These are phyloP conservation scores for Colletotrichum gigasporum DNA, from an alignment of 2,329 filamentous ascomycete genomes.

Conservation along the genomic window DNA sequence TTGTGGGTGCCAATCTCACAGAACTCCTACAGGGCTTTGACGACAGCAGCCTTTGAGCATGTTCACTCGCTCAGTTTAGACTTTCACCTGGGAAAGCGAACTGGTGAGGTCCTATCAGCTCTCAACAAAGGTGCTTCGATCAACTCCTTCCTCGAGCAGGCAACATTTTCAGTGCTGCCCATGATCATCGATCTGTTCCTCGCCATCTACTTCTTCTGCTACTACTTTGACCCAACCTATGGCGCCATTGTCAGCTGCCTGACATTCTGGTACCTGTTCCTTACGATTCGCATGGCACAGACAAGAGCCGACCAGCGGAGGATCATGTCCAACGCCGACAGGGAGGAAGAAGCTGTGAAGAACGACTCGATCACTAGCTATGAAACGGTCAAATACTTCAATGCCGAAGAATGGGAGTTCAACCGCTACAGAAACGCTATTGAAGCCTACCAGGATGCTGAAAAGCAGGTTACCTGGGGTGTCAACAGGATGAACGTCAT, in stretches of 20 bases:
- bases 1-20: slow-evolving; percentile 98
- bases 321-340: slow-evolving; percentile 93
- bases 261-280: slow-evolving; percentile 95
- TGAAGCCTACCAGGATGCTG: slow-evolving; percentile 75
- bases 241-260: slow-evolving; percentile 89
- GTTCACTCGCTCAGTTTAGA: slow-evolving; percentile 95
- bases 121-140: slow-evolving; percentile 96
- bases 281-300: slow-evolving; percentile 95
- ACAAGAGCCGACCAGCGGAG: slow-evolving; percentile 91
- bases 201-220: slow-evolving; percentile 83
- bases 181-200: slow-evolving; percentile 92
- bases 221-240: slow-evolving; percentile 78
- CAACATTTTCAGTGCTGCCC: slow-evolving; percentile 94
- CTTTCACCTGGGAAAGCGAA: slow-evolving; percentile 96
- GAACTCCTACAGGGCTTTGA: slow-evolving; percentile 94
- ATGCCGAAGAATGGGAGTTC: slow-evolving; percentile 84
- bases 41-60: slow-evolving; percentile 95
- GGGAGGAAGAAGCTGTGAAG: slow-evolving; percentile 96
- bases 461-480: slow-evolving; percentile 80
- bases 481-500: slow-evolving; percentile 84
- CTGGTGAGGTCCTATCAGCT: slow-evolving; percentile 93
- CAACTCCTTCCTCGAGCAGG: slow-evolving; percentile 95
- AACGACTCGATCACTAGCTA: slow-evolving; percentile 99
- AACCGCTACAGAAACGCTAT: slow-evolving; percentile 77
- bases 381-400: slow-evolving; percentile 93